These are phyloP conservation scores for Pseudopyricularia cyperi DNA, from an alignment of 2,329 filamentous ascomycete species.

Conservation along the genomic window DNA sequence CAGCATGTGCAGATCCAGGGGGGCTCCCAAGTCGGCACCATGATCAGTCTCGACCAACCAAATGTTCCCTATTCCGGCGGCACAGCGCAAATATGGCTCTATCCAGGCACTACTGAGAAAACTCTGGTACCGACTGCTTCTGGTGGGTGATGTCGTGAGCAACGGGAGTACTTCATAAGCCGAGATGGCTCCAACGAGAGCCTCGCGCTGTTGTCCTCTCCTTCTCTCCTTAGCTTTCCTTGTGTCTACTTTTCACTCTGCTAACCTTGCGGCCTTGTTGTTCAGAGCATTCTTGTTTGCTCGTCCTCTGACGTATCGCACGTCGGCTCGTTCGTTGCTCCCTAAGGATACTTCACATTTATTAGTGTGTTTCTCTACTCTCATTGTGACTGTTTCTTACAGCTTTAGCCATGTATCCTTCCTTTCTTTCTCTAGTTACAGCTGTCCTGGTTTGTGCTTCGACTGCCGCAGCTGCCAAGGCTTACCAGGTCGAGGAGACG, in stretches of 20 bases:
- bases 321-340: conserved; percentile 28
- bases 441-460: conserved; percentile 20
- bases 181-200: background rate
- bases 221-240: background rate
- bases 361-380: conserved; percentile 11
- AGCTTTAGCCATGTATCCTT: conserved; percentile 25
- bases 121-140: background rate
- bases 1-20: background rate
- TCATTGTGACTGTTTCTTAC: conserved; percentile 9
- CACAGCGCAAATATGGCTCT: background rate
- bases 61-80: too few relatives aligned
- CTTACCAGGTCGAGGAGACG: conserved; percentile 24
- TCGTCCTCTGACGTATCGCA: conserved; percentile 29
- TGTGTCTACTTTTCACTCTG: background rate
- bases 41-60: too few relatives aligned
- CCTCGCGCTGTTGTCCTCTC: background rate
- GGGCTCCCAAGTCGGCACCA: background rate
- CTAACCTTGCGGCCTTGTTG: background rate
- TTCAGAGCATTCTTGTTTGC: conserved; percentile 17
- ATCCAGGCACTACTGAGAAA: too few relatives aligned
- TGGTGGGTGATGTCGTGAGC: background rate
- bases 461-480: conserved; percentile 17
- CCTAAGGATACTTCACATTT: conserved; percentile 3
- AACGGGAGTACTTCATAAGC: background rate
- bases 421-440: conserved; percentile 24